A percentile compares a stretch with the other conserved stretches of the same genome.
These are phyloP conservation scores for Actinomucor elegans DNA, from an alignment of 371 early-diverging fungal genomes.

Conservation along the genomic window DNA sequence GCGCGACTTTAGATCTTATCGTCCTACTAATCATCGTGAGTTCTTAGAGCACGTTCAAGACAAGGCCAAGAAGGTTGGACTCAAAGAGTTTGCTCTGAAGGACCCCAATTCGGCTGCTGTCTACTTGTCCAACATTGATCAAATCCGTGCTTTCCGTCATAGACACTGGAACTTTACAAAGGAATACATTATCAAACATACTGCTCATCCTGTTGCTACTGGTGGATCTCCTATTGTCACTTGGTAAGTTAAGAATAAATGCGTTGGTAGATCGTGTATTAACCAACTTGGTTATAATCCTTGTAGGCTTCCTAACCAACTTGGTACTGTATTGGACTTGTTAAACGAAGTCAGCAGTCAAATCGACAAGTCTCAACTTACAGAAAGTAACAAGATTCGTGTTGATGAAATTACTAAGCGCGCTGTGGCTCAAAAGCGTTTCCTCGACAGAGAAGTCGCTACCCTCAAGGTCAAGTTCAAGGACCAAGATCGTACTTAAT, in stretches of 20 bases:
- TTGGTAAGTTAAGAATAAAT: too few species aligned
- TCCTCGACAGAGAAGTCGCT: conserved; percentile 64
- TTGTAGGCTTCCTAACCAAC: conserved; percentile 74
- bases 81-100: conserved; percentile 51
- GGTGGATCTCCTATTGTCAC: conserved; percentile 66
- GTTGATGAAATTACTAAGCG: conserved; percentile 57
- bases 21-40: conserved; percentile 76
- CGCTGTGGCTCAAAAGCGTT: conserved; percentile 60
- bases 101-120: conserved; percentile 62
- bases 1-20: conserved; percentile 75
- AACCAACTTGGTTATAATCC: neutral
- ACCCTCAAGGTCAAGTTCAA: conserved; percentile 42
- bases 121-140: conserved; percentile 79
- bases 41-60: conserved; percentile 71
- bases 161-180: conserved; percentile 90
- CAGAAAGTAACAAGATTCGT: conserved; percentile 50
- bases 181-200: conserved; percentile 80
- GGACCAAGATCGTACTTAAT: conserved; percentile 19
- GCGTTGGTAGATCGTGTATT: too few species aligned
- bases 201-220: conserved; percentile 72
- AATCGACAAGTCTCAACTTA: conserved; percentile 43
- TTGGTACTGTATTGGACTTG: conserved; percentile 59
- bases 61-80: conserved; percentile 39
- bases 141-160: conserved; percentile 82
- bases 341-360: conserved; percentile 53